Conservation (phyloP, 2,329 filamentous ascomycete species). For the Chaetomium globosum region DNA sequence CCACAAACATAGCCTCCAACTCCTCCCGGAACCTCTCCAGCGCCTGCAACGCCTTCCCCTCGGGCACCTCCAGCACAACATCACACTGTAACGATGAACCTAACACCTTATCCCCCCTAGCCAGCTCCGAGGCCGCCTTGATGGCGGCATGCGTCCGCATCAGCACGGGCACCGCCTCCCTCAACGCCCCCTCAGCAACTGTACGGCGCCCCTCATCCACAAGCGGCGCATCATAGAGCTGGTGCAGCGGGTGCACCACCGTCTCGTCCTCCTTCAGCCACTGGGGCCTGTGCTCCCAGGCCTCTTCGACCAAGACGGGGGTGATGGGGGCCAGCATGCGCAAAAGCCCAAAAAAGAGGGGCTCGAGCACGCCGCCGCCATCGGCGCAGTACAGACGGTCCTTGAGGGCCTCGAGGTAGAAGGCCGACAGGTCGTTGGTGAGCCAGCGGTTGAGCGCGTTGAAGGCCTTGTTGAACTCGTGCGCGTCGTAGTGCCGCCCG, state of each 20-base stretch:
- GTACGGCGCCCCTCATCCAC: conserved; percentile 47
- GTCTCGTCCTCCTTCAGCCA: conserved; percentile 57
- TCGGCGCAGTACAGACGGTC: conserved; percentile 87
- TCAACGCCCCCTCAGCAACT: conserved; percentile 46
- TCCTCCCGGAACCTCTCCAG: conserved; percentile 53
- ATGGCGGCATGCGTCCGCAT: conserved; percentile 64
- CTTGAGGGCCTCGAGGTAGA: conserved; percentile 92
- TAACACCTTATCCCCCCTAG: conserved; percentile 69
- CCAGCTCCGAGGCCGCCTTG: conserved; percentile 74
- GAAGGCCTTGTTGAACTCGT: conserved; percentile 82
- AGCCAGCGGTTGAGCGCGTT: conserved; percentile 78
- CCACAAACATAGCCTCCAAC: conserved; percentile 67
- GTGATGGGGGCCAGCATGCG: conserved; percentile 80
- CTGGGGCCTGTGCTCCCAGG: conserved; percentile 74
- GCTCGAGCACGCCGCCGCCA: conserved; percentile 63
- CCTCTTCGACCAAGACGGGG: conserved; percentile 83
- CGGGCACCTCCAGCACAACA: conserved; percentile 59
- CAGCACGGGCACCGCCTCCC: conserved; percentile 51
- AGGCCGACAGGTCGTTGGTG: conserved; percentile 79
- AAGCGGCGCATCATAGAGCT: conserved; percentile 52
- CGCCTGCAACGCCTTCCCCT: conserved; percentile 41
- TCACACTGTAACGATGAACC: conserved; percentile 80
- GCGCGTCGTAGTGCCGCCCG: conserved; percentile 64
- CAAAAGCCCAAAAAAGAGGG: conserved; percentile 72
- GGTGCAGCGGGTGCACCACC: conserved; percentile 49